phyloP scores from a whole-genome alignment of 176 grass and related monocot genomes.

The Urochloa ruziziensis region DNA sequence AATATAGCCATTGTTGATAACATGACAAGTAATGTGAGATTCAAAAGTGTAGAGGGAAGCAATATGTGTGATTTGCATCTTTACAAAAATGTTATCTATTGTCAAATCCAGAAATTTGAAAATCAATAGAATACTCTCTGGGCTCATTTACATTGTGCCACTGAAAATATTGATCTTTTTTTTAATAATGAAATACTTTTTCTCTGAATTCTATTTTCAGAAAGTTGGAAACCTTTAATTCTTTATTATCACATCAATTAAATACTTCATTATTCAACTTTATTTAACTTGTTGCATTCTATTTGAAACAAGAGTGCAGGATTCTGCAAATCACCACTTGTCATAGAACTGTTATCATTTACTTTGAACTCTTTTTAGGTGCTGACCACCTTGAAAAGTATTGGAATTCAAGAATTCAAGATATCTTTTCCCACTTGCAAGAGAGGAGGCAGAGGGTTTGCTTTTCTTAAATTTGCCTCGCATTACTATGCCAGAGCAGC shows the following conservation, averaged over 20 bases:
- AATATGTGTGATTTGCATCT: not conserved
- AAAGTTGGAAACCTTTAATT: not conserved
- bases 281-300: not conserved
- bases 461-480: constrained; percentile 54
- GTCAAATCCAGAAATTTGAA: not conserved
- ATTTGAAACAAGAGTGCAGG: not conserved
- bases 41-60: not conserved
- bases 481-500: constrained; percentile 60
- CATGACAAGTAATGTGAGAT: not conserved
- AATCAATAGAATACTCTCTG: not conserved
- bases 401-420: constrained; percentile 58
- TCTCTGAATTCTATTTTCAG: not conserved
- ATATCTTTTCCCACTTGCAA: constrained; percentile 45
- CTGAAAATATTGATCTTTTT: not conserved
- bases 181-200: not conserved
- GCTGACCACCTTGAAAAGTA: constrained; percentile 47
- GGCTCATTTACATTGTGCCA: constrained; percentile 9
- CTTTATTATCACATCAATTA: not conserved
- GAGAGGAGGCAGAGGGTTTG: constrained; percentile 60
- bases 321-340: constrained; percentile 10
- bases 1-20: not conserved
- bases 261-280: not conserved
- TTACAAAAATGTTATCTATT: not conserved
- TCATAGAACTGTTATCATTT: constrained; percentile 18
- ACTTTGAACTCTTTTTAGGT: constrained; percentile 43